A percentile compares a stretch with the other conserved stretches of the same genome.
These are phyloP conservation scores for Axilococcus clingmanii DNA, from an alignment of 139 green algal genomes.

Conservation along the genomic window DNA sequence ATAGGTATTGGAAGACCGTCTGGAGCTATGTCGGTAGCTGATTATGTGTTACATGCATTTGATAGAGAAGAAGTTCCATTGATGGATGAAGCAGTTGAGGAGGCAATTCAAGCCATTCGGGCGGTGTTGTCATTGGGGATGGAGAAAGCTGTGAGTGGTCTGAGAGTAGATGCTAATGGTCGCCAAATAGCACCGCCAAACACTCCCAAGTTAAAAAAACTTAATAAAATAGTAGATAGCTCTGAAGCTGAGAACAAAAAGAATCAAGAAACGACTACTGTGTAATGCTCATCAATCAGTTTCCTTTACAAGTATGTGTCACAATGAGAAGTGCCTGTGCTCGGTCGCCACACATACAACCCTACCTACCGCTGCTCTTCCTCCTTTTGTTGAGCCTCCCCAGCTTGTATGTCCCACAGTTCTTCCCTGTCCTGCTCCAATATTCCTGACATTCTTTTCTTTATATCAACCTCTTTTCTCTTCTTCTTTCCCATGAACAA, in stretches of 20 bases:
- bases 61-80: conserved; percentile 56
- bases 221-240: background rate
- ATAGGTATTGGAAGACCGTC: conserved; percentile 75
- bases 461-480: conserved; percentile 18
- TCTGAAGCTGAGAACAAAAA: background rate
- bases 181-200: conserved; percentile 1
- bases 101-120: conserved; percentile 33
- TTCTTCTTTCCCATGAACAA: conserved; percentile 5
- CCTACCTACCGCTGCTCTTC: too few species aligned
- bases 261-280: too few species aligned
- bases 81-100: conserved; percentile 42
- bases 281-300: too few species aligned
- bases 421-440: conserved; percentile 15
- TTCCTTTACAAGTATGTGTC: too few species aligned
- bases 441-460: conserved; percentile 8
- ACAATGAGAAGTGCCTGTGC: too few species aligned
- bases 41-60: conserved; percentile 72
- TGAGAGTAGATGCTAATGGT: conserved; percentile 20
- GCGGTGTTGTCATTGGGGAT: conserved; percentile 47
- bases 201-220: background rate
- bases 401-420: conserved; percentile 9
- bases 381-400: too few species aligned
- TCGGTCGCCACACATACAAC: too few species aligned
- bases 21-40: conserved; percentile 33
- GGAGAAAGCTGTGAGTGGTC: conserved; percentile 52